Percentiles rank a stretch among this genome's conserved stretches.
These are phyloP conservation scores for Ustanciosporium gigantosporum DNA, from an alignment of 1,284 basidiomycete species.

Conservation along the genomic window DNA sequence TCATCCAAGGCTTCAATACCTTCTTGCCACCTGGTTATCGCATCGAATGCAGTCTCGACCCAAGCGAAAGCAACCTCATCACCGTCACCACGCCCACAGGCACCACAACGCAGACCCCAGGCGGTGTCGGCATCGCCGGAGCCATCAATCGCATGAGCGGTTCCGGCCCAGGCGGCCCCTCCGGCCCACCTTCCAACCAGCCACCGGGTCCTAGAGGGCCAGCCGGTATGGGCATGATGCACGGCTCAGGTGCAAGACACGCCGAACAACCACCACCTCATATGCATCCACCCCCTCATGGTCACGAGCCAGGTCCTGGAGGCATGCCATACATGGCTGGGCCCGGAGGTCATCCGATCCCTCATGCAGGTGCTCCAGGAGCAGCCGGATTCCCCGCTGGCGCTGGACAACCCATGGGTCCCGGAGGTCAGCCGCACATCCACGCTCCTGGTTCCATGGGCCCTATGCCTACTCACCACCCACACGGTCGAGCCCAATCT, in stretches of 20 bases:
- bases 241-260: conserved; percentile 28
- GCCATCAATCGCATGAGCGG: conserved; percentile 57
- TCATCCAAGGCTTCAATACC: conserved; percentile 99
- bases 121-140: conserved; percentile 55
- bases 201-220: neutral
- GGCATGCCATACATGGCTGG: conserved; percentile 27
- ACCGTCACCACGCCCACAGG: conserved; percentile 92
- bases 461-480: conserved; percentile 24
- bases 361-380: conserved; percentile 13
- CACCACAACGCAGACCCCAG: conserved; percentile 68
- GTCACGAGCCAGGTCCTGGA: conserved; percentile 17
- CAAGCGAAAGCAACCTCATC: conserved; percentile 74
- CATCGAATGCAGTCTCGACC: conserved; percentile 77
- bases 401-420: conserved; percentile 22
- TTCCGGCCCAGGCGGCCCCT: conserved; percentile 10
- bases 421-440: conserved; percentile 20
- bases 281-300: conserved; percentile 30
- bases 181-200: conserved; percentile 12
- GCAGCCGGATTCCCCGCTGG: conserved; percentile 14
- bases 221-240: conserved; percentile 29
- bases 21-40: conserved; percentile 95
- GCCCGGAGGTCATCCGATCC: conserved; percentile 20
- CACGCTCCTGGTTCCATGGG: conserved; percentile 35
- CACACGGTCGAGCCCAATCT: conserved; percentile 33
- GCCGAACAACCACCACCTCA: conserved; percentile 31